phyloP scores from a whole-genome alignment of 78 protist species.

The Dictyostelium discoideum region DNA sequence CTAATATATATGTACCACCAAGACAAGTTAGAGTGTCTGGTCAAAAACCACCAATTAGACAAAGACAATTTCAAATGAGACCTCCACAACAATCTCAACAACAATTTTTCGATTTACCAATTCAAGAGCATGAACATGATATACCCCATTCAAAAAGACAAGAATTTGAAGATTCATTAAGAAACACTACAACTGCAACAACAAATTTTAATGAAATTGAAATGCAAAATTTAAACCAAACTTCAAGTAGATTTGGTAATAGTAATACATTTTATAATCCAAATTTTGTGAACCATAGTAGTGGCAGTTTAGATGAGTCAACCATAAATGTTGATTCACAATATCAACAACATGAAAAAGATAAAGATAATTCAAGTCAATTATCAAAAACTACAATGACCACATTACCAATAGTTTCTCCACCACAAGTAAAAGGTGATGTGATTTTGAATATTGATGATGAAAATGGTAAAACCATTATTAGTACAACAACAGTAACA shows the following conservation, averaged over 20 bases:
- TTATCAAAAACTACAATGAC: background rate
- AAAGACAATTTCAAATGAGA: background rate
- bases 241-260: background rate
- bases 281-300: background rate
- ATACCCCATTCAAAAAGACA: background rate
- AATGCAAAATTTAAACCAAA: background rate
- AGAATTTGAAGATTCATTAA: background rate
- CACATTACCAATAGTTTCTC: background rate
- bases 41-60: background rate
- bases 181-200: background rate
- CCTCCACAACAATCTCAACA: conserved; percentile 9
- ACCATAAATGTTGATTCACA: background rate
- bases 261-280: background rate
- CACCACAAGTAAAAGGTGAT: background rate
- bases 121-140: background rate
- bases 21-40: background rate
- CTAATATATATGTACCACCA: background rate
- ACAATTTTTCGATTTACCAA: background rate
- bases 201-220: background rate
- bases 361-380: background rate
- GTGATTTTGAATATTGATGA: background rate
- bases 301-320: background rate
- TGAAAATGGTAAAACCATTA: background rate
- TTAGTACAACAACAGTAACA: background rate
- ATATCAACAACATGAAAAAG: background rate